phyloP scores from a whole-genome alignment of 116 monocot genomes.

The Phalaenopsis hybrid region DNA sequence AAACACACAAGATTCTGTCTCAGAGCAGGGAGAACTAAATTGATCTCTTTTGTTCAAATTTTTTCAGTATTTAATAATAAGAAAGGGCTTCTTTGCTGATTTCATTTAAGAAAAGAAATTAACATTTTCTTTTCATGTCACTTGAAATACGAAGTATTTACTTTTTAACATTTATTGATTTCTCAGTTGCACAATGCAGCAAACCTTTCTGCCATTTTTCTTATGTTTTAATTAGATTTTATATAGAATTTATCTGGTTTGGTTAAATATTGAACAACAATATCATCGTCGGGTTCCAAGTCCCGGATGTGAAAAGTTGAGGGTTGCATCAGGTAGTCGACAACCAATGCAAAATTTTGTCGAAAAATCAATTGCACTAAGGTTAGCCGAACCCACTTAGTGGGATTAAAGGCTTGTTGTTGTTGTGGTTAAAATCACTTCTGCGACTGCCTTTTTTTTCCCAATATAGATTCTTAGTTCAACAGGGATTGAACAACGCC shows the following conservation, averaged over 20 bases:
- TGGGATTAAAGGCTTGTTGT: neutral
- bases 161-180: neutral
- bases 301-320: too few relatives aligned
- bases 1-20: conserved; percentile 4
- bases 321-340: too few relatives aligned
- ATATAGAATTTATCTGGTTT: neutral
- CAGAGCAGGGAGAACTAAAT: neutral
- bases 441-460: neutral
- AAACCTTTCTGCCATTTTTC: neutral
- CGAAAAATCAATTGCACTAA: too few relatives aligned
- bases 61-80: neutral
- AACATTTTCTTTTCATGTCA: neutral
- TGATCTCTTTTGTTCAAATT: neutral
- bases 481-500: neutral
- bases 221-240: neutral
- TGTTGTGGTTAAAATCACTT: conserved; percentile 5
- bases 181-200: neutral
- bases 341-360: too few relatives aligned
- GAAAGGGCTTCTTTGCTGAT: neutral
- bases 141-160: neutral
- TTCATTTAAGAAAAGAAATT: neutral
- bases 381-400: too few relatives aligned
- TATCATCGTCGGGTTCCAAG: too few relatives aligned
- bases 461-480: neutral
- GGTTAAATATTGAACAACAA: neutral